Conservation (phyloP, 225 moss, liverwort and hornwort genomes). For the Sphagnum contortum region DNA sequence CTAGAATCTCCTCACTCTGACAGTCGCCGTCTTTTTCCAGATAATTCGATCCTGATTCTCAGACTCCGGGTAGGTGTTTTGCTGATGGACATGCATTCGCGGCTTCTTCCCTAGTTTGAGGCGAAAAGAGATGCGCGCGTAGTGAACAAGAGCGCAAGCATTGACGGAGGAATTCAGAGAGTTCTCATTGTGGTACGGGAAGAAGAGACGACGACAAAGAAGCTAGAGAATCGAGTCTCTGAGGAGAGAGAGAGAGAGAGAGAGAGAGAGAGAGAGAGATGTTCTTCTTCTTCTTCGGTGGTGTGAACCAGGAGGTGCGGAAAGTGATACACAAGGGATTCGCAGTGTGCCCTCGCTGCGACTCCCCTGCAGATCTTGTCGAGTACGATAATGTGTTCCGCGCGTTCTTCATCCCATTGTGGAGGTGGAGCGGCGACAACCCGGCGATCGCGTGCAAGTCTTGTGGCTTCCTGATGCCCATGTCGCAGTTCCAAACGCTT, state of each 20-base stretch:
- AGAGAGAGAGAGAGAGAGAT: slow-evolving; percentile 11
- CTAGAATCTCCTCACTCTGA: too few species aligned
- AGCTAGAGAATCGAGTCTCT: neutral
- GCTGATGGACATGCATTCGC: too few species aligned
- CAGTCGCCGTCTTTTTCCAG: too few species aligned
- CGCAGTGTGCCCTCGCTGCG: slow-evolving; percentile 49
- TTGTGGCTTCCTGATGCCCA: slow-evolving; percentile 53
- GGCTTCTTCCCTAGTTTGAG: too few species aligned
- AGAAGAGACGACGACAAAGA: too few species aligned
- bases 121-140: too few species aligned
- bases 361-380: slow-evolving; percentile 41
- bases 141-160: too few species aligned
- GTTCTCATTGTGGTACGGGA: too few species aligned
- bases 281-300: slow-evolving; percentile 73
- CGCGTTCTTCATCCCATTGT: slow-evolving; percentile 55
- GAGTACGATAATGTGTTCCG: slow-evolving; percentile 74
- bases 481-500: slow-evolving; percentile 18
- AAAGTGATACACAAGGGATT: slow-evolving; percentile 36
- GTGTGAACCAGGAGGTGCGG: slow-evolving; percentile 43
- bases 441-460: slow-evolving; percentile 52
- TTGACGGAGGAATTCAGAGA: too few species aligned
- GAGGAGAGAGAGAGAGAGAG: neutral
- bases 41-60: too few species aligned
- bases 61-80: too few species aligned
- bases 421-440: slow-evolving; percentile 53